phyloP scores from a whole-genome alignment of 2,329 filamentous ascomycete species.

The Didymella pomorum region DNA sequence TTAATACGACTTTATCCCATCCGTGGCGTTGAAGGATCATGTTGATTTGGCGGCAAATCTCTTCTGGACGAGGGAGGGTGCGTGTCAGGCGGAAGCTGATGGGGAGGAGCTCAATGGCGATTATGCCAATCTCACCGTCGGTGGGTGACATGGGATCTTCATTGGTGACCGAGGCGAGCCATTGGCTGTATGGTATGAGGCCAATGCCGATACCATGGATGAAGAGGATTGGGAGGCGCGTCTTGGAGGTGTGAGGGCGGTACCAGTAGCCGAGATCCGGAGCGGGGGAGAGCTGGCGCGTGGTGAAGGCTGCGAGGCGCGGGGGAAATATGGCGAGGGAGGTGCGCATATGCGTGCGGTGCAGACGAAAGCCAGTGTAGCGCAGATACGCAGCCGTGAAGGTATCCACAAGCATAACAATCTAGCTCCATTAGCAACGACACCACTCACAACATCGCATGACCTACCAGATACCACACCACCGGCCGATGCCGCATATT shows the following conservation, averaged over 20 bases:
- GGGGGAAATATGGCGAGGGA: slow-evolving; percentile 66
- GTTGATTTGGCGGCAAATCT: slow-evolving; percentile 65
- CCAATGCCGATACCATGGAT: slow-evolving; percentile 76
- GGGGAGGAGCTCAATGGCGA: slow-evolving; percentile 71
- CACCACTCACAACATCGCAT: no score
- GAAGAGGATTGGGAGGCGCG: slow-evolving; percentile 68
- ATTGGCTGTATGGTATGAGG: slow-evolving; percentile 67
- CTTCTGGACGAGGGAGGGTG: slow-evolving; percentile 59
- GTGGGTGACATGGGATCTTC: slow-evolving; percentile 32
- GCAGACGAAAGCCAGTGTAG: slow-evolving; percentile 61
- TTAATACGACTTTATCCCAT: slow-evolving; percentile 67
- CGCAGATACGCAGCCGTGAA: slow-evolving; percentile 53
- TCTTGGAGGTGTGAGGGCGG: slow-evolving; percentile 67
- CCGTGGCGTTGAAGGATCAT: slow-evolving; percentile 65
- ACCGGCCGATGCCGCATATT: slow-evolving; percentile 68
- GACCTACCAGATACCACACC: slow-evolving; percentile 68
- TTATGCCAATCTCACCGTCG: slow-evolving; percentile 65
- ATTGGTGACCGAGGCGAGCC: slow-evolving; percentile 62
- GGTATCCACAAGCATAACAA: slow-evolving; percentile 62
- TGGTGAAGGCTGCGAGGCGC: slow-evolving; percentile 61
- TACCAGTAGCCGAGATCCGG: slow-evolving; percentile 69
- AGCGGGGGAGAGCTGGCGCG: slow-evolving; percentile 58
- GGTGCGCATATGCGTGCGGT: slow-evolving; percentile 55
- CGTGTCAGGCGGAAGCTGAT: slow-evolving; percentile 69
- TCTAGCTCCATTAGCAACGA: slow-evolving; percentile 38